Evolutionary conservation across 352 stramenopile genomes (phyloP), one percentile per base, ranked within the genome.

Genomic region (Phytophthora cryptogea): DNA sequence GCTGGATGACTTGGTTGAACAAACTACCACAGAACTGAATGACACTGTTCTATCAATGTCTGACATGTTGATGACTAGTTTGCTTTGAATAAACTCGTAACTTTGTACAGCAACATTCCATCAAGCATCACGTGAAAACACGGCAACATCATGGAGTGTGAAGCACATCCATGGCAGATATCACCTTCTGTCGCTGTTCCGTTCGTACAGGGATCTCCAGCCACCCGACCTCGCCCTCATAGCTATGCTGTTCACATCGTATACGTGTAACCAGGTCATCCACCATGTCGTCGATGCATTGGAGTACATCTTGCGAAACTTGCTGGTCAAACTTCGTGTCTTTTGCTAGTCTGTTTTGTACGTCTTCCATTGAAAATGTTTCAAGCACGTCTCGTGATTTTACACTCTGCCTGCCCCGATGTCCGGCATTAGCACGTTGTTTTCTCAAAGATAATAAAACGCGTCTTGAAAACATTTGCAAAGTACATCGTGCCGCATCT

Each of bases 191-290:
- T 0, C 72, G 72, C 31, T 66, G 72, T 39, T 81, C 72, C 26
- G 72, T 79, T 48, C 72, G 63, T 26, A 81, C 32, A 16, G 72
- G 72, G 40, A 77, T 67, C 28, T 76, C 66, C n/a, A 78, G 62
- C 62, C 43, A 70, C 5, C 33, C 50, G 3, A 74, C 41, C 27
- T 41, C 28, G 13, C 67, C 61, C 50, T 75, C 66, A 14, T 57
- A 54, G 30, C 27, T 46, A 8, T 57, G 65, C 10, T 67, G 54
- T 13, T 69, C 54, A 8, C 63, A 43, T 1, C 61, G 68, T 37
- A 49, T 20, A 4, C 16, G 16, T 13, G 28, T 32, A 26, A 77
- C 46, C n/a, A 81, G 48, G 13, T 67, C 47, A 17, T 81, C 59
- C 7, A 79, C 52, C 7, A 81, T 56, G 32, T 66, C 54, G 10